These are phyloP conservation scores for Cyberlindnera subsufficiens DNA, from an alignment of 805 yeast species.

Conservation along the genomic window DNA sequence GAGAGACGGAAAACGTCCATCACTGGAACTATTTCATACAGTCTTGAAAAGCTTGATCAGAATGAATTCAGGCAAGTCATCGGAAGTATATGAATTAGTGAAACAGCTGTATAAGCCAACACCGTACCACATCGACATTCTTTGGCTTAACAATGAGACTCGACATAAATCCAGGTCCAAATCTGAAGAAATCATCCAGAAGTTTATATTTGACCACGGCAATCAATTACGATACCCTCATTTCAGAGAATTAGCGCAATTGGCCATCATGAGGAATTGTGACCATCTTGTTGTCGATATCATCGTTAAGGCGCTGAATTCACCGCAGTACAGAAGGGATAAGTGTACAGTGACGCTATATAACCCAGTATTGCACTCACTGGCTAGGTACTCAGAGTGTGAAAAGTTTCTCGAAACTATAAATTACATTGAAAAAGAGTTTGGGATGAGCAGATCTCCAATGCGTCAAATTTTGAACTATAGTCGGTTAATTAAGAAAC, in stretches of 20 bases:
- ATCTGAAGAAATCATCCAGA: neutral
- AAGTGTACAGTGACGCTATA: slow-evolving; percentile 4
- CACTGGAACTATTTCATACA: slow-evolving; percentile 4
- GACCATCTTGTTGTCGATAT: neutral
- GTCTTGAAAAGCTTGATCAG: slow-evolving; percentile 8
- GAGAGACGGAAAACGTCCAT: slow-evolving; percentile 18
- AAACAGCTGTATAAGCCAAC: slow-evolving; percentile 8
- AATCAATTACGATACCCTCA: slow-evolving; percentile 1
- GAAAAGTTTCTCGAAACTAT: neutral
- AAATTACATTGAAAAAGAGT: neutral
- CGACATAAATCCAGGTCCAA: neutral
- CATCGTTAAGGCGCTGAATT: slow-evolving; percentile 7
- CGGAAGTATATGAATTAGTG: slow-evolving; percentile 10
- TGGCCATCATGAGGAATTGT: slow-evolving; percentile 1
- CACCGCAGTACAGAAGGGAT: slow-evolving; percentile 2
- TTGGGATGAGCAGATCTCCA: neutral
- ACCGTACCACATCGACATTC: slow-evolving; percentile 12
- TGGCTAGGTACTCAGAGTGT: slow-evolving; percentile 1
- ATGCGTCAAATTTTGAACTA: no score
- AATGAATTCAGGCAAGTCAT: slow-evolving; percentile 9
- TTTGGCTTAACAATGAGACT: slow-evolving; percentile 5
- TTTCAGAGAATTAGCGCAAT: slow-evolving; percentile 7
- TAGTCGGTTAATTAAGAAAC: neutral
- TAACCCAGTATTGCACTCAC: slow-evolving; percentile 4
- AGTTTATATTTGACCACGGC: slow-evolving; percentile 5